Conservation (phyloP, 169 alveolate species). For the Plasmodium reichenowi region DNA sequence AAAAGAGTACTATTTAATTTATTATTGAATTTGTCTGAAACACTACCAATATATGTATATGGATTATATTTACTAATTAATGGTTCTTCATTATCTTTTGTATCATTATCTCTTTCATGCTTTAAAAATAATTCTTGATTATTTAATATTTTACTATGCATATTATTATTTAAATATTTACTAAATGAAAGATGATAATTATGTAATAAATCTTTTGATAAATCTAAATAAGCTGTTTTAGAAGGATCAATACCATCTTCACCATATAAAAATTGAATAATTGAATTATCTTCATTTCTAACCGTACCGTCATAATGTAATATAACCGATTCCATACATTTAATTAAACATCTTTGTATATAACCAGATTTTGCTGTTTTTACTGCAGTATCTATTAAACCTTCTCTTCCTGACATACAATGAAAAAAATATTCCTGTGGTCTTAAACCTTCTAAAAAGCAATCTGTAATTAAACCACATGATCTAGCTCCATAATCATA, state of each 20-base stretch:
- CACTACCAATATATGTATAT: constrained; percentile 51
- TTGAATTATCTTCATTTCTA: constrained; percentile 95
- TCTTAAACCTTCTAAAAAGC: constrained; percentile 97
- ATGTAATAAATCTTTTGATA: constrained; percentile 84
- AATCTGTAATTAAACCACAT: constrained; percentile 97
- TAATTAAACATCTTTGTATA: constrained; percentile 97
- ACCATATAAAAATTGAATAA: constrained; percentile 97
- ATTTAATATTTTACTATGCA: neutral
- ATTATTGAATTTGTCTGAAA: constrained; percentile 12
- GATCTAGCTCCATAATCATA: constrained; percentile 97
- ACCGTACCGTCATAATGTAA: constrained; percentile 98
- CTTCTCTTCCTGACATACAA: constrained; percentile 99
- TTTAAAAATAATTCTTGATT: constrained; percentile 13
- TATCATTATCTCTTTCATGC: neutral
- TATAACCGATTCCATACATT: constrained; percentile 95
- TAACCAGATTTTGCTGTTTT: constrained; percentile 98
- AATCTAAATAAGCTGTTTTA: constrained; percentile 91
- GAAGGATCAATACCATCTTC: constrained; percentile 97
- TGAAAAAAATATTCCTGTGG: constrained; percentile 99
- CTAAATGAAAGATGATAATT: constrained; percentile 77
- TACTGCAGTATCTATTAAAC: constrained; percentile 99
- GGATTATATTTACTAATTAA: constrained; percentile 24
- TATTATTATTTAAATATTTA: constrained; percentile 44
- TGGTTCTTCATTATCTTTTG: neutral
- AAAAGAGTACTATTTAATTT: constrained; percentile 3